Conservation (phyloP, 345 rosid species). For the Pugionium cornutum region DNA sequence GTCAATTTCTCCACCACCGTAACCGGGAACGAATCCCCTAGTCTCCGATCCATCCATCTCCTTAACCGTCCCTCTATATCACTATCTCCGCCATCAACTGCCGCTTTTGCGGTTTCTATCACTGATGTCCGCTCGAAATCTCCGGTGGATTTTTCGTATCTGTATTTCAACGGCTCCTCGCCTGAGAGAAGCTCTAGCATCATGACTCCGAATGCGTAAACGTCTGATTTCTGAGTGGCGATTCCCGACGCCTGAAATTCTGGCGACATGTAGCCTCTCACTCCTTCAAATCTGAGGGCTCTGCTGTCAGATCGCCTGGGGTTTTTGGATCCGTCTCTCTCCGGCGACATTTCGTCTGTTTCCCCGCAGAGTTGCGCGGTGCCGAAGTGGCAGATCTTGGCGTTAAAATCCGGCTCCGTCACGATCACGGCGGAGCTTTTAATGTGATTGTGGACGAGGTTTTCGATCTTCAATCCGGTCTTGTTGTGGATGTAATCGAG, state of each 20-base stretch:
- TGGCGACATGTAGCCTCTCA: constrained; percentile 85
- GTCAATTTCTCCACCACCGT: constrained; percentile 59
- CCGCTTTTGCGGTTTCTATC: constrained; percentile 58
- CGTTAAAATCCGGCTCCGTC: constrained; percentile 64
- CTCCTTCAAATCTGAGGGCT: constrained; percentile 60
- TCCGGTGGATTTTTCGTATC: constrained; percentile 48
- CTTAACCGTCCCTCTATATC: constrained; percentile 51
- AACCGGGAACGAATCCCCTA: constrained; percentile 78
- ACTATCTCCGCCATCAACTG: constrained; percentile 36
- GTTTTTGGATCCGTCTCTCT: constrained; percentile 7
- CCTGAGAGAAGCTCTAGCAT: constrained; percentile 77
- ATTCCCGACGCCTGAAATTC: constrained; percentile 57
- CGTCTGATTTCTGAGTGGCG: constrained; percentile 76
- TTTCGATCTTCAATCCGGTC: constrained; percentile 58
- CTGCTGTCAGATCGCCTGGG: constrained; percentile 44
- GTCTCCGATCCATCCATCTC: constrained; percentile 70
- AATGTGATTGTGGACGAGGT: constrained; percentile 71
- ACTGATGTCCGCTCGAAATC: constrained; percentile 57
- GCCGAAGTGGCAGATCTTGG: constrained; percentile 80
- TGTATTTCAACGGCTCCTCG: constrained; percentile 69
- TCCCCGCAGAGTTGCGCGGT: constrained; percentile 84
- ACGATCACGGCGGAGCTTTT: constrained; percentile 68
- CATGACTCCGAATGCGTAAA: constrained; percentile 78
- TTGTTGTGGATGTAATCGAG: constrained; percentile 86
- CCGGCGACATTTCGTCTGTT: constrained; percentile 41